Base-by-base conservation (phyloP, 495 filamentous ascomycete genomes). In the Bombardia bombarda region DNA sequence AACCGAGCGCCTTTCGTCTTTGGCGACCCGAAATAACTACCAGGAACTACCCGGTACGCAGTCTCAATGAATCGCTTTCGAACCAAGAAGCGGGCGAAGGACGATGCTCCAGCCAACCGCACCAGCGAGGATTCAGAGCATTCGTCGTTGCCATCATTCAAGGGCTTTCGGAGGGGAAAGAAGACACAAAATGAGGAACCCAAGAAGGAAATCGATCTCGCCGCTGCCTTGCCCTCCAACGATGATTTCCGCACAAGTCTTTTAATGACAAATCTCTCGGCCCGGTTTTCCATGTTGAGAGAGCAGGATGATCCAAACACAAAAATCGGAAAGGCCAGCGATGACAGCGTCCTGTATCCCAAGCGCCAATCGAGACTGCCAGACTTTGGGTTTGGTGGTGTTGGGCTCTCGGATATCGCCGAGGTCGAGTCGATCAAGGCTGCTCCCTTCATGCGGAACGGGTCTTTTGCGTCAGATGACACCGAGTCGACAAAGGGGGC, bases 201-300 rank as follows among this genome's bases (percentile, higher is more conserved):
- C 4, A 82, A 82, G 58, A 70, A 69, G 13, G 69, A 87, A 23
- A 51, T 96, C 31, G 83, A 97, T 46, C 64, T 96, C 14, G 61
- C 81, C 3, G 68, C 62, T 17, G 90, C 79, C 4, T 68, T 99
- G 4, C 92, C 92, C 3, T 73, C 89, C 0, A 77, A 69, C 14
- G 89, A 97, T 58, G 78, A 96, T 62, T 97, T 99, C 52, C 83
- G 92, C n/a, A 99, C 92, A 5, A 97, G 93, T 67, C 62, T 97
- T 34, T 63, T 99, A 19, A 95, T 99, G 92, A 86, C 88, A 5
- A 92, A 90, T 37, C 71, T 99, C 3, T 95, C 90, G 0, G 87
- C 92, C 14, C 78, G 92, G 3, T 99, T 99, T 60, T 96, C 90
- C 48, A 97, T 99, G 85, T 62, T 99, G 14, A 68, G 87, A 52